Percentiles rank a stretch among this genome's conserved stretches.
Conservation (phyloP, 441 rosid species). For the Isatis lusitanica region DNA sequence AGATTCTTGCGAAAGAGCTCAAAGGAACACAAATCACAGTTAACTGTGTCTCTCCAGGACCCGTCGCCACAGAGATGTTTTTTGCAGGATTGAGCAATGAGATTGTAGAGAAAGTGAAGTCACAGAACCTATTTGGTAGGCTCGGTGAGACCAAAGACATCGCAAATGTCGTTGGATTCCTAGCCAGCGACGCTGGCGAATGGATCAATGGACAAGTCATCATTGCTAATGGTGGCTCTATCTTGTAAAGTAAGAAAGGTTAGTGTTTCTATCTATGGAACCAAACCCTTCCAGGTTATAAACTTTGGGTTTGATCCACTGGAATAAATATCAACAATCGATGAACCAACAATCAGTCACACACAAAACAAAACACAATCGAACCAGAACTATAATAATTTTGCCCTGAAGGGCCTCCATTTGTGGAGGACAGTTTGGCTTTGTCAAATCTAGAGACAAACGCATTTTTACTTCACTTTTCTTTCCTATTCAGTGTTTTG, state of each 20-base stretch:
- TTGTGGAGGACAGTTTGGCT: slow-evolving; percentile 35
- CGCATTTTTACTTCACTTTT: neutral
- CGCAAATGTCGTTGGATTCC: neutral
- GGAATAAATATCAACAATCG: too few relatives aligned
- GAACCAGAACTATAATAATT: neutral
- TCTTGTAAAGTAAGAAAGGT: slow-evolving; percentile 9
- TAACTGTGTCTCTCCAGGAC: neutral
- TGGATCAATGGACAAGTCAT: neutral
- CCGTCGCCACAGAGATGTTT: slow-evolving; percentile 7
- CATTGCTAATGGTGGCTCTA: slow-evolving; percentile 46
- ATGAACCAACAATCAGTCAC: neutral
- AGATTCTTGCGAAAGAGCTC: neutral
- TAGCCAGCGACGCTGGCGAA: neutral
- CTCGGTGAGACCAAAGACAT: slow-evolving; percentile 7
- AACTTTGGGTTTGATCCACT: neutral
- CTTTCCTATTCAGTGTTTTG: neutral
- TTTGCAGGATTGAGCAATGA: neutral
- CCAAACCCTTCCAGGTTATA: too few relatives aligned
- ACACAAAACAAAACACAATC: neutral
- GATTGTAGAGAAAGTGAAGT: neutral
- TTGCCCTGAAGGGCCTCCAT: slow-evolving; percentile 18
- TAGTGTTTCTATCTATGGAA: neutral
- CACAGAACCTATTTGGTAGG: neutral
- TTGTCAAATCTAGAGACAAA: slow-evolving; percentile 28
- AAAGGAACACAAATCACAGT: neutral